Conservation (phyloP, 306 rosid species). For the Astragalus membranaceus region DNA sequence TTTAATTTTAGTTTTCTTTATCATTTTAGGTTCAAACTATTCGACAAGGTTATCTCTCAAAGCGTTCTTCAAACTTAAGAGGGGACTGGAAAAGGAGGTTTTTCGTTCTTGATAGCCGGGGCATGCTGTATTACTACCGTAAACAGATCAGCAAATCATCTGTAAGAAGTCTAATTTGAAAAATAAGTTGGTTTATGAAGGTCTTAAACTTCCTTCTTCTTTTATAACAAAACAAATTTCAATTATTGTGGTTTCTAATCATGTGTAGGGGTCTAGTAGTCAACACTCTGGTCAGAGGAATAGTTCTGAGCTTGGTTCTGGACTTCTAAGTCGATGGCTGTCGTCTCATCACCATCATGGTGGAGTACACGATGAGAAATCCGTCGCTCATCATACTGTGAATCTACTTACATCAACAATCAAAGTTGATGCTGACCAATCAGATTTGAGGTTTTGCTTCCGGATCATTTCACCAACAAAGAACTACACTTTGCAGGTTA, state of each 20-base stretch:
- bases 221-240: constrained; percentile 7
- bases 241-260: constrained; percentile 19
- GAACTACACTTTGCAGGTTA: constrained; percentile 96
- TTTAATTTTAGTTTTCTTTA: not conserved
- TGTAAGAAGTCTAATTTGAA: constrained; percentile 48
- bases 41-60: constrained; percentile 99
- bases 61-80: constrained; percentile 93
- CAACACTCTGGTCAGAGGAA: constrained; percentile 92
- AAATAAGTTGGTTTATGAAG: constrained; percentile 18
- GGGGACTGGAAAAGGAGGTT: constrained; percentile 99
- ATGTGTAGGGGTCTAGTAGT: constrained; percentile 65
- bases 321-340: constrained; percentile 95
- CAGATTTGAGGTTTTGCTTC: constrained; percentile 97
- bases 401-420: constrained; percentile 97
- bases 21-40: constrained; percentile 85
- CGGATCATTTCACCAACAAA: constrained; percentile 98
- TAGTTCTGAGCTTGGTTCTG: constrained; percentile 99
- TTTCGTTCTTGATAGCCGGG: constrained; percentile 99
- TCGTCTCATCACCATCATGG: constrained; percentile 98
- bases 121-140: constrained; percentile 96
- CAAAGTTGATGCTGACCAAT: constrained; percentile 98
- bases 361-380: constrained; percentile 98
- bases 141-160: constrained; percentile 89
- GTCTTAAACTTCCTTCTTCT: constrained; percentile 13
- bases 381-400: constrained; percentile 98